These are phyloP conservation scores for Podila verticillata DNA, from an alignment of 192 early-diverging fungal species.

Conservation along the genomic window DNA sequence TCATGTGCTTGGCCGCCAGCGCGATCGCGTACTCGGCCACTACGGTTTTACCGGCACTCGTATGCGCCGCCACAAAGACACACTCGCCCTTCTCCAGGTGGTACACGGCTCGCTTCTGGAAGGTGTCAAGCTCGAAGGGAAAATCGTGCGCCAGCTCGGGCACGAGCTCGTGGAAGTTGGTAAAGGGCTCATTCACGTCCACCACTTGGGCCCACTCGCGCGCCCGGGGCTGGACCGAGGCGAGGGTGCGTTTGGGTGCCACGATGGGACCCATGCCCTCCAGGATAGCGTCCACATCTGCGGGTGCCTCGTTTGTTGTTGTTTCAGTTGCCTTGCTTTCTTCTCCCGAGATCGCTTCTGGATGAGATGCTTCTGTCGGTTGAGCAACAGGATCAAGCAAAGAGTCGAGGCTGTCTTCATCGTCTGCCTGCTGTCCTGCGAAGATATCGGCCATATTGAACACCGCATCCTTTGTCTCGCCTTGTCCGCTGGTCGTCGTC, in stretches of 20 bases:
- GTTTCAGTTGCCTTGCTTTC: background rate
- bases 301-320: slow-evolving; percentile 6
- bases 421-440: slow-evolving; percentile 33
- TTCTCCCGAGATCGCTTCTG: background rate
- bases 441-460: slow-evolving; percentile 56
- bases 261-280: slow-evolving; percentile 21
- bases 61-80: slow-evolving; percentile 98
- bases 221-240: slow-evolving; percentile 43
- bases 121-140: slow-evolving; percentile 95
- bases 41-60: slow-evolving; percentile 97
- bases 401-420: slow-evolving; percentile 37
- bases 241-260: slow-evolving; percentile 11
- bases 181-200: slow-evolving; percentile 85
- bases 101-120: slow-evolving; percentile 97
- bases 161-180: slow-evolving; percentile 90
- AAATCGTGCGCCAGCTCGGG: slow-evolving; percentile 90
- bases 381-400: slow-evolving; percentile 27
- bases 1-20: slow-evolving; percentile 94
- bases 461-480: background rate
- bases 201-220: slow-evolving; percentile 94
- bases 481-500: background rate
- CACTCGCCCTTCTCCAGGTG: slow-evolving; percentile 94
- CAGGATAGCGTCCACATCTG: slow-evolving; percentile 39
- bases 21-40: slow-evolving; percentile 99
- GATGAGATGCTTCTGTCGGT: background rate